Evolutionary conservation across 2,329 filamentous ascomycete genomes (phyloP), one percentile per base, ranked within the genome.

Genomic region (Samsoniella hepiali): DNA sequence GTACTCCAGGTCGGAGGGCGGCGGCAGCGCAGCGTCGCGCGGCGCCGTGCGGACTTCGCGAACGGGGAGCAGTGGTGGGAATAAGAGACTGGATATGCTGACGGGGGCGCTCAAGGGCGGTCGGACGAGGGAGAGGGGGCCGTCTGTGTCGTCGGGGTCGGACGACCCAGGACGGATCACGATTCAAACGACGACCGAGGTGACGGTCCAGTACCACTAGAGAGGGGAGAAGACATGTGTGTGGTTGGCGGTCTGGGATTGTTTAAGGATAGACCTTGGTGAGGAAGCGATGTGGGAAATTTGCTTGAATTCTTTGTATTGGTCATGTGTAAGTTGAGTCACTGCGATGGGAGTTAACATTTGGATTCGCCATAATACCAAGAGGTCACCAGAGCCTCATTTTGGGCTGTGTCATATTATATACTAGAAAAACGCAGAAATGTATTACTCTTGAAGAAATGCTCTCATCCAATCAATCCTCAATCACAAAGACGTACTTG

Each of bases 401-500:
- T 15, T 40, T 40, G 11, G 15, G 5, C 3, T 40, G 22, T 40
- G 38, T 40, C 38, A 40, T 40, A 15, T 13, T 40, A 13, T 15
- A 40, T 40, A 9, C 38, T 40, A 40, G 2, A 40, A 15, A 40
- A 15, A 13, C 38, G 47, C 38, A 58, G 17, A 36, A 58, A 47
- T 56, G 36, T 13, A 40, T 5, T 31, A 11, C 7, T 7, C 13
- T 38, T 31, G 1, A 4, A 56, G 22, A 22, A 22, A 22, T 11
- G 13, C 22, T 34, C 38, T 40, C 38, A 27, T 42, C 2, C 22
- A 22, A 47, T 49, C 27, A 59, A 32, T 64, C 55, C 44, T 58
- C 62, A 45, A 63, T 61, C 3, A 61, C 32, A 40, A 66, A 59
- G 32, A 65, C 63, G 60, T 69, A 70, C 49, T 70, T 70, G 17